A percentile compares a stretch with the other conserved stretches of the same genome.
Evolutionary conservation across 129 eudicot genomes (phyloP).

Genomic region (Rutidosis leptorrhynchoides): DNA sequence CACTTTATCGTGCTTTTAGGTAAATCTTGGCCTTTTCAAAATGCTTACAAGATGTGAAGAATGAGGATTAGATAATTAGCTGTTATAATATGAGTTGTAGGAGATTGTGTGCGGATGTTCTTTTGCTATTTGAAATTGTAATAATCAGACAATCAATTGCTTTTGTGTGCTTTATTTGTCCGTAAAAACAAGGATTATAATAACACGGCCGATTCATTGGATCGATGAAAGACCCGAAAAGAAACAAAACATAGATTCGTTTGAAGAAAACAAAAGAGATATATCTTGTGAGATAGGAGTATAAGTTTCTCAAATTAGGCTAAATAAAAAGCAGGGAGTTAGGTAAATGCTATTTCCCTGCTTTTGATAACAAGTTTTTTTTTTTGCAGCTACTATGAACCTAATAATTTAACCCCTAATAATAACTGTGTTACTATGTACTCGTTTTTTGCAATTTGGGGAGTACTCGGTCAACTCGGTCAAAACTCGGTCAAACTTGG

Average conservation of each 20-base stretch:
- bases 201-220: too few species aligned
- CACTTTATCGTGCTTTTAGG: constrained; percentile 88
- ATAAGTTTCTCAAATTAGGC: background rate
- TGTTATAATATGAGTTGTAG: background rate
- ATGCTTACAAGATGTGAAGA: background rate
- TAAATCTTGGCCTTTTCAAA: constrained; percentile 14
- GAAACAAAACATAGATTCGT: background rate
- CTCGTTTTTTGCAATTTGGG: too few species aligned
- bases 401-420: too few species aligned
- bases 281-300: background rate
- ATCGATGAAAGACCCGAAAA: too few species aligned
- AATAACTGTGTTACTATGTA: too few species aligned
- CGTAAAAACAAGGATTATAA: too few species aligned
- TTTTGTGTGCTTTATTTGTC: too few species aligned
- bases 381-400: background rate
- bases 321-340: background rate
- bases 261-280: background rate
- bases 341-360: background rate
- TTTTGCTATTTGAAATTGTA: background rate
- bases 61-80: background rate
- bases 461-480: too few species aligned
- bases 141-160: background rate
- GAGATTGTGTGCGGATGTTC: background rate
- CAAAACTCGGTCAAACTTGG: too few species aligned
- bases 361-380: background rate